phyloP scores from a whole-genome alignment of 2,329 filamentous ascomycete species.

The Aspergillus tubingensis region DNA sequence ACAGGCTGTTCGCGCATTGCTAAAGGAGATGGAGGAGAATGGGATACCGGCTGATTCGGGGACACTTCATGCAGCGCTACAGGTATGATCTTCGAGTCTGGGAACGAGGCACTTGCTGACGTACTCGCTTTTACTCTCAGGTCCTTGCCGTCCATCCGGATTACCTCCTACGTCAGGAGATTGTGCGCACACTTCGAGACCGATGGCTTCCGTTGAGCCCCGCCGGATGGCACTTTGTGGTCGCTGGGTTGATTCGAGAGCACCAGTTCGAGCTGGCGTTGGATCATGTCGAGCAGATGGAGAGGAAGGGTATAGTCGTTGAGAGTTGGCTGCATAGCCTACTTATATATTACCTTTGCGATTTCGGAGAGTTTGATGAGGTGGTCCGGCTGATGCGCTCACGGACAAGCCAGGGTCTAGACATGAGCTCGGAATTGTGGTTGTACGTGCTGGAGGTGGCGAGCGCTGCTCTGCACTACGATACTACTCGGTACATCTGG shows the following conservation, averaged over 20 bases:
- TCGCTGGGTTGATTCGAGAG: conserved; percentile 76
- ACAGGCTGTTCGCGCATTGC: conserved; percentile 61
- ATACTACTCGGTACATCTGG: conserved; percentile 72
- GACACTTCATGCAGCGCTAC: conserved; percentile 71
- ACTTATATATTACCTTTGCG: conserved; percentile 71
- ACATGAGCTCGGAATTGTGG: conserved; percentile 63
- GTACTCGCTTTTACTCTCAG: conserved; percentile 35
- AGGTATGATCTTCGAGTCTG: conserved; percentile 46
- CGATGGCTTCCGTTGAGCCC: conserved; percentile 68
- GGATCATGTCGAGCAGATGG: conserved; percentile 67
- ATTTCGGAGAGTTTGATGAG: conserved; percentile 74
- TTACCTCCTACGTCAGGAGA: conserved; percentile 70
- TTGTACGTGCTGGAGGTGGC: conserved; percentile 75
- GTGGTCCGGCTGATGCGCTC: conserved; percentile 68
- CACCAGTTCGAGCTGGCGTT: conserved; percentile 80
- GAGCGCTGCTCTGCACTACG: conserved; percentile 62
- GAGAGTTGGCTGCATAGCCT: conserved; percentile 77
- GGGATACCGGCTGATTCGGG: conserved; percentile 64
- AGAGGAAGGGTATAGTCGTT: conserved; percentile 56
- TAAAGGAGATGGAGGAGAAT: conserved; percentile 69
- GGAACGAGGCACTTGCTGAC: neutral
- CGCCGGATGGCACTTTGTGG: conserved; percentile 66
- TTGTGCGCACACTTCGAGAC: conserved; percentile 66
- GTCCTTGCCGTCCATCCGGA: conserved; percentile 82
- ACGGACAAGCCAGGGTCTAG: conserved; percentile 51